Conservation (phyloP, 2,329 filamentous ascomycete species). For the Xenoacremonium recifei region DNA sequence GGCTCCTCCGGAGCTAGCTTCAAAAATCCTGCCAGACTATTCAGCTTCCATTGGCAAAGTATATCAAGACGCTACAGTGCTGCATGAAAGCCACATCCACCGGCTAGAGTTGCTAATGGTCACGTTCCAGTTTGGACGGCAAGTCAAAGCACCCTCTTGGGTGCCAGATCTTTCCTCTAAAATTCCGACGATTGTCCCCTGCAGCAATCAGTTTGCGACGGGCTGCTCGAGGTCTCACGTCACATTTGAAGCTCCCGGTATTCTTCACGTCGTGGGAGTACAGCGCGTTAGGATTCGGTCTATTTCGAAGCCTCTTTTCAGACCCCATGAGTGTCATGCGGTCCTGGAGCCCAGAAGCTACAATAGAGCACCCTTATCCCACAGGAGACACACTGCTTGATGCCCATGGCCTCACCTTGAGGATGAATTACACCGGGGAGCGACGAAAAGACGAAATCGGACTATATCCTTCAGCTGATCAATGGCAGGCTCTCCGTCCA, state of each 20-base stretch:
- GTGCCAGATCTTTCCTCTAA: not conserved
- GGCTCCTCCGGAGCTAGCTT: not conserved
- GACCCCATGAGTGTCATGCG: too few relatives aligned
- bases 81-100: not conserved
- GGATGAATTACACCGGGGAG: too few relatives aligned
- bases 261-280: not conserved
- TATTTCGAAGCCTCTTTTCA: too few relatives aligned
- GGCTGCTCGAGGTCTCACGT: not conserved
- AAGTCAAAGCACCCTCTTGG: not conserved
- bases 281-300: too few relatives aligned
- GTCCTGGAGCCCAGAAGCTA: too few relatives aligned
- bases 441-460: too few relatives aligned
- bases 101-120: not conserved
- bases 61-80: not conserved
- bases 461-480: too few relatives aligned
- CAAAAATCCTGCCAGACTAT: not conserved
- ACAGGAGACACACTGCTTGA: too few relatives aligned
- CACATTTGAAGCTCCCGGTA: not conserved
- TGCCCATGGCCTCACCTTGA: too few relatives aligned
- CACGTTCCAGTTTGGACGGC: not conserved
- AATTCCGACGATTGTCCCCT: not conserved
- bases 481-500: too few relatives aligned
- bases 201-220: not conserved
- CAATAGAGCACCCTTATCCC: too few relatives aligned
- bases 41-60: not conserved